Evolutionary conservation across 2,329 filamentous ascomycete species (phyloP).

Genomic region (Fusarium dimerum): DNA sequence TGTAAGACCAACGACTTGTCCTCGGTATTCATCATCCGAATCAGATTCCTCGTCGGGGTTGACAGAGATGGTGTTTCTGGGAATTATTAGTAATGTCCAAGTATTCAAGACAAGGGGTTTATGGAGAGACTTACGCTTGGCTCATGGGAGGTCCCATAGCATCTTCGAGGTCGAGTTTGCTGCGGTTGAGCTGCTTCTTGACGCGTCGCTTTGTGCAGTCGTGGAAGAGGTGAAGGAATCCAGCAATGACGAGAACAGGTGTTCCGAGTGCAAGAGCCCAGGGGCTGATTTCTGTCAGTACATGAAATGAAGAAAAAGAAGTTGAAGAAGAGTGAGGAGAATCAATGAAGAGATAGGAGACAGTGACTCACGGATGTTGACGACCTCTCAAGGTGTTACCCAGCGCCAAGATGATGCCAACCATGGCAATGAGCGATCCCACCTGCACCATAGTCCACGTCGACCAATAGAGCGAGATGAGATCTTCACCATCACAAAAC

Average conservation of each 20-base stretch:
- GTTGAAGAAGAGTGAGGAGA: no score
- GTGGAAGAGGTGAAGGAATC: slow-evolving; percentile 51
- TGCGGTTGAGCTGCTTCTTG: slow-evolving; percentile 30
- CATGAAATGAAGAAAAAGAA: not conserved
- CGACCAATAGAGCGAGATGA: slow-evolving; percentile 62
- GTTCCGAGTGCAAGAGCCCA: slow-evolving; percentile 63
- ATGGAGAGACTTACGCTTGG: slow-evolving; percentile 40
- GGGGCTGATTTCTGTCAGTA: slow-evolving; percentile 36
- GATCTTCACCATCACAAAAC: slow-evolving; percentile 61
- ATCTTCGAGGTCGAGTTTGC: slow-evolving; percentile 25
- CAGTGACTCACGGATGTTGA: slow-evolving; percentile 50
- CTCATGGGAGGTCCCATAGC: slow-evolving; percentile 41
- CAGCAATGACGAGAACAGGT: slow-evolving; percentile 60
- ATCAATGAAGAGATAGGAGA: not conserved
- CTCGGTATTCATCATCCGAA: slow-evolving; percentile 33
- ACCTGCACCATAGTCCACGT: slow-evolving; percentile 63
- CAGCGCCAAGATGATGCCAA: slow-evolving; percentile 56
- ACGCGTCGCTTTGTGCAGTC: slow-evolving; percentile 39
- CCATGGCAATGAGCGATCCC: slow-evolving; percentile 58
- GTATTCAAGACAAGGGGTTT: no score
- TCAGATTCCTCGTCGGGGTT: slow-evolving; percentile 36
- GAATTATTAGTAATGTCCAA: slow-evolving; percentile 15
- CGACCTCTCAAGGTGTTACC: slow-evolving; percentile 50
- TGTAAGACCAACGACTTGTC: slow-evolving; percentile 46
- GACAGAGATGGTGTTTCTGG: slow-evolving; percentile 40